These are phyloP conservation scores for Panellus pusillus DNA, from an alignment of 768 basidiomycete genomes.

Conservation along the genomic window DNA sequence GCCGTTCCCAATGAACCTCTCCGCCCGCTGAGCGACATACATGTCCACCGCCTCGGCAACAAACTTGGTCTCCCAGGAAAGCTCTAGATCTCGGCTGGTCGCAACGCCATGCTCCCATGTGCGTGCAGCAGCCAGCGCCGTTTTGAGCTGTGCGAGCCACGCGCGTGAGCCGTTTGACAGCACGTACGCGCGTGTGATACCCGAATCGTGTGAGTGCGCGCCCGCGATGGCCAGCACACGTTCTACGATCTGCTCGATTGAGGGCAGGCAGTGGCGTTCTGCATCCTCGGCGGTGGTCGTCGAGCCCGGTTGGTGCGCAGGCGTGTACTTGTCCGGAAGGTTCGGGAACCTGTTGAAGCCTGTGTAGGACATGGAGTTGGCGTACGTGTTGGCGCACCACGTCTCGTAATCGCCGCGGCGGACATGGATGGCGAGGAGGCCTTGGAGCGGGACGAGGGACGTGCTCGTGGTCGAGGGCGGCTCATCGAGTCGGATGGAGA, in stretches of 20 bases:
- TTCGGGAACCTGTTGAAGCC: conserved; percentile 56
- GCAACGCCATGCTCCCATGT: conserved; percentile 49
- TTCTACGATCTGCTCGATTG: conserved; percentile 46
- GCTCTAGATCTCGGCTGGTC: conserved; percentile 53
- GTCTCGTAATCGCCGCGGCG: conserved; percentile 55
- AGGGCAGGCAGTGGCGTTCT: conserved; percentile 51
- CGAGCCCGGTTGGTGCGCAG: conserved; percentile 17
- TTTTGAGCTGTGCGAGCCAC: conserved; percentile 50
- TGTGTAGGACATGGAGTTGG: conserved; percentile 42
- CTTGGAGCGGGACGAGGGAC: conserved; percentile 34
- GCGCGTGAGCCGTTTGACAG: conserved; percentile 60
- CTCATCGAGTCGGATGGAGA: conserved; percentile 18
- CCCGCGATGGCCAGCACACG: conserved; percentile 28
- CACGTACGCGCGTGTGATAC: conserved; percentile 52
- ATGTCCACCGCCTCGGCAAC: conserved; percentile 66
- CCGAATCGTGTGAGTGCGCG: conserved; percentile 2
- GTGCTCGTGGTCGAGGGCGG: conserved; percentile 10
- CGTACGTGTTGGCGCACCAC: conserved; percentile 46
- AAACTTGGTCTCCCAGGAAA: conserved; percentile 56
- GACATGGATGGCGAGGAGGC: conserved; percentile 57
- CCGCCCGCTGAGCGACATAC: conserved; percentile 63
- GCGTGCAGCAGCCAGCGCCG: conserved; percentile 34
- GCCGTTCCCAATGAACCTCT: conserved; percentile 71
- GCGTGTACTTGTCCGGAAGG: conserved; percentile 47
- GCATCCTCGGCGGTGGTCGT: conserved; percentile 1